phyloP scores from a whole-genome alignment of 345 rosid species.

The Gossypium australe region DNA sequence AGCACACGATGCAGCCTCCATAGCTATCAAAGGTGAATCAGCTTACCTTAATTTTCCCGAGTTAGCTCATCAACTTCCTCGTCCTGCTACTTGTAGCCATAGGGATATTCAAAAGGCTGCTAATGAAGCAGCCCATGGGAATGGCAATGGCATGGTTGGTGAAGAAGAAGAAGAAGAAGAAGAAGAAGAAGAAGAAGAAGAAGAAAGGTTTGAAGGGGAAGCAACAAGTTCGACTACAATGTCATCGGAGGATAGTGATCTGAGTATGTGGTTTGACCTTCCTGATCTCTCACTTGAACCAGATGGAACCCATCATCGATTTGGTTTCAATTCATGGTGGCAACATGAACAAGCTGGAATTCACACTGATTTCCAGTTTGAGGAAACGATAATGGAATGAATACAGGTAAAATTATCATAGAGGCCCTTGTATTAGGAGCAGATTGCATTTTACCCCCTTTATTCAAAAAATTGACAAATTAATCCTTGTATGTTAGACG shows the following conservation, averaged over 20 bases:
- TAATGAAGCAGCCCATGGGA: constrained; percentile 1
- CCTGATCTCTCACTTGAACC: constrained; percentile 16
- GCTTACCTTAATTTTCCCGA: constrained; percentile 20
- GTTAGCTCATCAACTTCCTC: constrained; percentile 16
- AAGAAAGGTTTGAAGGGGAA: too few relatives aligned
- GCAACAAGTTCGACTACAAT: not conserved
- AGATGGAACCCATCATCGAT: not conserved
- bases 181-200: too few relatives aligned
- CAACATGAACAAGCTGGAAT: constrained; percentile 9
- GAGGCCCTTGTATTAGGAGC: too few relatives aligned
- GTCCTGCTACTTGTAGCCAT: constrained; percentile 2
- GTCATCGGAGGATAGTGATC: constrained; percentile 1
- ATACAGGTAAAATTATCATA: not conserved
- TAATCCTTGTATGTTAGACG: too few relatives aligned
- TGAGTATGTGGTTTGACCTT: constrained; percentile 17
- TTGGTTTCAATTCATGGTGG: constrained; percentile 7
- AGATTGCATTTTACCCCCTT: not conserved
- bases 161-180: not conserved
- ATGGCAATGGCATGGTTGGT: not conserved
- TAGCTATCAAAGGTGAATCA: constrained; percentile 15
- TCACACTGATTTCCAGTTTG: constrained; percentile 13
- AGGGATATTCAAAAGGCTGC: constrained; percentile 17
- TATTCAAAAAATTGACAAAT: too few relatives aligned
- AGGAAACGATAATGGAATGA: constrained; percentile 9
- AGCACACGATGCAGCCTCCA: constrained; percentile 20